Evolutionary conservation across 1,284 basidiomycete species (phyloP), one percentile per base, ranked within the genome.

Genomic region (Moniliella sp.): DNA sequence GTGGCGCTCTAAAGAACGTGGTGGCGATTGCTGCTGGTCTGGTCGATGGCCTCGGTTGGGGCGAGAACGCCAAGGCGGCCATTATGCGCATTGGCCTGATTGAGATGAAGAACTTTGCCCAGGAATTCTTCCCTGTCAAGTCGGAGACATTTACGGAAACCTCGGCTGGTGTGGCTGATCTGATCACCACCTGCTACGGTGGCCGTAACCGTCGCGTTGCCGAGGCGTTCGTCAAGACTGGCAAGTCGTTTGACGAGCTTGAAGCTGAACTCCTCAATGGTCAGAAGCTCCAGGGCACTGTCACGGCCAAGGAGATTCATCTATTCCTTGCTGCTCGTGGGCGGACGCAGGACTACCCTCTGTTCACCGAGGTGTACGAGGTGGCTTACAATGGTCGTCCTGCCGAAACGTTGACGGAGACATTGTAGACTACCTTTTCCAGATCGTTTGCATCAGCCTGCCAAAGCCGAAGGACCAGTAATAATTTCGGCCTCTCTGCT

Each of bases 1-100:
- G 68, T 34, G 69, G 69, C 21, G 69, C 69, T 1, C 55, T 71
- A 28, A 71, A 71, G 64, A 70, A 64, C 28, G 43, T 71, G 25
- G 67, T 70, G 2, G 69, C 69, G 11, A 65, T 71, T 32, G 69
- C 66, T 3, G 68, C 68, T 1, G 69, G 69, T 1, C 63, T 71
- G 35, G 60, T 62, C 21, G 69, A 71, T 40, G 69, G 69, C 10
- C 49, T 71, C 1, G 62, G 63, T 19, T 69, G 65, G 59, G 69
- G 69, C 8, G 65, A 66, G 55, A 71, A 71, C 45, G 63, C 68
- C 11, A 70, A 71, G 41, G 65, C 68, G 14, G 69, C 69, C 5
- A 65, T 71, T 44, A 71, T 71, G 67, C 62, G 69, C 26, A 69
- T 58, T 33, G 57, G 57, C 4, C 34, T 62, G 27, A 44, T 62